Evolutionary conservation across 2,329 filamentous ascomycete species (phyloP).

Genomic region (Fusarium gaditjirri): DNA sequence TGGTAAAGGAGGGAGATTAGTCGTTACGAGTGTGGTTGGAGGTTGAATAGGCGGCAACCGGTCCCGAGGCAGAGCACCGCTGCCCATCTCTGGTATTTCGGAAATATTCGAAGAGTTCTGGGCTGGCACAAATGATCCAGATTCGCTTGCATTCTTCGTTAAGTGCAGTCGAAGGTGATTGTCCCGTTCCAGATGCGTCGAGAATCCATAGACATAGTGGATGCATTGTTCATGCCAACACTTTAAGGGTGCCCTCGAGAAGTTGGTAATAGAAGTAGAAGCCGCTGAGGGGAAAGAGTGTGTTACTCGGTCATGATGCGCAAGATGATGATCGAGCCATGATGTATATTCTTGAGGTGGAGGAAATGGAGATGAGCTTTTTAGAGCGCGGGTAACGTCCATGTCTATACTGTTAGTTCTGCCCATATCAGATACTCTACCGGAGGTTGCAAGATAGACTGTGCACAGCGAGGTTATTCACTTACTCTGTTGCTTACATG

Average conservation of each 20-base stretch:
- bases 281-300: constrained; percentile 47
- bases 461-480: not conserved
- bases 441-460: not conserved
- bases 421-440: not conserved
- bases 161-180: constrained; percentile 61
- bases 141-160: constrained; percentile 55
- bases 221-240: constrained; percentile 66
- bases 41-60: constrained; percentile 52
- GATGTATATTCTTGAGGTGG: constrained; percentile 59
- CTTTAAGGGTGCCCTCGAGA: constrained; percentile 55
- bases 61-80: constrained; percentile 37
- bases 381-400: constrained; percentile 48
- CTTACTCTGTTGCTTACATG: constrained; percentile 56
- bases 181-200: constrained; percentile 61
- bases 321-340: constrained; percentile 65
- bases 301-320: constrained; percentile 60
- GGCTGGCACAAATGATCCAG: constrained; percentile 53
- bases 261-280: constrained; percentile 1
- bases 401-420: constrained; percentile 45
- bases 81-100: constrained; percentile 24
- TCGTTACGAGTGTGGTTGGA: constrained; percentile 47
- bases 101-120: constrained; percentile 18
- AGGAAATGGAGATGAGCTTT: constrained; percentile 40
- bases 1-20: constrained; percentile 45
- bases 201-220: constrained; percentile 69